These are phyloP conservation scores for Nothopassalora personata DNA, from an alignment of 2,329 filamentous ascomycete species.

Conservation along the genomic window DNA sequence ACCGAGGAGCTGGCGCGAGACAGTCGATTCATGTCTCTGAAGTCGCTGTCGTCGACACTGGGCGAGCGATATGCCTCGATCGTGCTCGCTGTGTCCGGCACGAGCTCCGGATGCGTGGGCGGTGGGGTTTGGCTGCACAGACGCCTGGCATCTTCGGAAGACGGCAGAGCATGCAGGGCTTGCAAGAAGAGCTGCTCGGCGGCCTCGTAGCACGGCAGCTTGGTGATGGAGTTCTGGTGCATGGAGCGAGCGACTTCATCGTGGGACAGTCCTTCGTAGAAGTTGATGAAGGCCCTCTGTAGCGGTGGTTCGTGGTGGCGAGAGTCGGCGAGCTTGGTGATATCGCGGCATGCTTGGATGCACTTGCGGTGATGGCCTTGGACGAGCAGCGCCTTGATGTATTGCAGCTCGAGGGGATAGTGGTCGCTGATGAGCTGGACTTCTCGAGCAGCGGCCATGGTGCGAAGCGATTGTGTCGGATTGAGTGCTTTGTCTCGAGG, in stretches of 20 bases:
- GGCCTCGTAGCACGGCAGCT: constrained; percentile 37
- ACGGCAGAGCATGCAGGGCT: constrained; percentile 25
- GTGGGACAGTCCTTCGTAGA: constrained; percentile 44
- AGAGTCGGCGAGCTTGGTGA: constrained; percentile 15
- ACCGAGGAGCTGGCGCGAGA: neutral
- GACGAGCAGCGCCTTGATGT: constrained; percentile 30
- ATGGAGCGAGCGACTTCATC: constrained; percentile 44
- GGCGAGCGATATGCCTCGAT: neutral
- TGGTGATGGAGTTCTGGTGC: constrained; percentile 43
- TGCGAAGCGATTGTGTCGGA: neutral
- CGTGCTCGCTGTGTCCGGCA: neutral
- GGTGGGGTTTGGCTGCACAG: constrained; percentile 2
- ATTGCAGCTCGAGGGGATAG: constrained; percentile 24
- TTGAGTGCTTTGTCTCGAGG: neutral
- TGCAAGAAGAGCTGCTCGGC: constrained; percentile 38
- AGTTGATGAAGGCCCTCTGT: constrained; percentile 37
- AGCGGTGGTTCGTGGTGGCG: constrained; percentile 14
- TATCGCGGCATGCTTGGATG: constrained; percentile 27
- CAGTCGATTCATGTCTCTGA: neutral
- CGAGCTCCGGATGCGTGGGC: neutral
- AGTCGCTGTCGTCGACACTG: neutral
- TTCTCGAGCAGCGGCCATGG: neutral
- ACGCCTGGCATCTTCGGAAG: constrained; percentile 12
- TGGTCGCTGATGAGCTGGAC: constrained; percentile 2
- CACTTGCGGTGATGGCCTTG: constrained; percentile 28